Evolutionary conservation across 1,284 basidiomycete species (phyloP).

Genomic region (Cutaneotrichosporon cavernicola): DNA sequence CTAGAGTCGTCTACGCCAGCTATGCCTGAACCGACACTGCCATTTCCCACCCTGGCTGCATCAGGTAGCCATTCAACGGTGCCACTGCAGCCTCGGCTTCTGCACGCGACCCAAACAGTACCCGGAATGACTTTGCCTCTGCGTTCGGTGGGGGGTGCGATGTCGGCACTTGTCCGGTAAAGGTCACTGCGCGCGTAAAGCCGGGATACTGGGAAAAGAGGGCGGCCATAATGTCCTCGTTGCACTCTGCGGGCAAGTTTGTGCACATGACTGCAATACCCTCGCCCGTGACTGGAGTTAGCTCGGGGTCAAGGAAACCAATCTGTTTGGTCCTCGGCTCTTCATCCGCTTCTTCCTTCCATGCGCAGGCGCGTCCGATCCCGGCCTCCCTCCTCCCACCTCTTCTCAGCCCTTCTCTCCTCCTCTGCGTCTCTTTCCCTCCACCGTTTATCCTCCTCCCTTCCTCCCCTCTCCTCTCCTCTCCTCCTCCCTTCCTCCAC

Average conservation of each 20-base stretch:
- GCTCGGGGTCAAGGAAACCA: neutral
- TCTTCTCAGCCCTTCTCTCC: too few relatives aligned
- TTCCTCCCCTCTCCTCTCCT: too few relatives aligned
- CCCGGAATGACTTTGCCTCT: conserved; percentile 39
- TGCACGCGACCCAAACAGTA: conserved; percentile 31
- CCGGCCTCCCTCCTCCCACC: too few relatives aligned
- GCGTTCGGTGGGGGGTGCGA: conserved; percentile 39
- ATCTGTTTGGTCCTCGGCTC: too few relatives aligned
- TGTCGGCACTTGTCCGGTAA: conserved; percentile 31
- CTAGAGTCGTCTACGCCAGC: neutral
- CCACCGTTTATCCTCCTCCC: too few relatives aligned
- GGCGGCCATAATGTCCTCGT: conserved; percentile 37
- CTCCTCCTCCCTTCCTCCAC: too few relatives aligned
- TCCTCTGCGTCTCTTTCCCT: too few relatives aligned
- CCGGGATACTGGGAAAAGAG: conserved; percentile 41
- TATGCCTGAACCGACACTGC: conserved; percentile 32
- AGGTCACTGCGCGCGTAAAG: conserved; percentile 33
- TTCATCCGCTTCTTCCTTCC: neutral
- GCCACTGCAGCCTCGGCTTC: conserved; percentile 34
- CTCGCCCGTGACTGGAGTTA: conserved; percentile 9
- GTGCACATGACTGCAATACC: conserved; percentile 32
- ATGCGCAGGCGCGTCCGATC: too few relatives aligned
- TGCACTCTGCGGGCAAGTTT: conserved; percentile 48
- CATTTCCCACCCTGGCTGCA: conserved; percentile 51
- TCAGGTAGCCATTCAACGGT: conserved; percentile 41